Evolutionary conservation across 2,329 filamentous ascomycete species (phyloP).

Genomic region (Alternaria longipes): DNA sequence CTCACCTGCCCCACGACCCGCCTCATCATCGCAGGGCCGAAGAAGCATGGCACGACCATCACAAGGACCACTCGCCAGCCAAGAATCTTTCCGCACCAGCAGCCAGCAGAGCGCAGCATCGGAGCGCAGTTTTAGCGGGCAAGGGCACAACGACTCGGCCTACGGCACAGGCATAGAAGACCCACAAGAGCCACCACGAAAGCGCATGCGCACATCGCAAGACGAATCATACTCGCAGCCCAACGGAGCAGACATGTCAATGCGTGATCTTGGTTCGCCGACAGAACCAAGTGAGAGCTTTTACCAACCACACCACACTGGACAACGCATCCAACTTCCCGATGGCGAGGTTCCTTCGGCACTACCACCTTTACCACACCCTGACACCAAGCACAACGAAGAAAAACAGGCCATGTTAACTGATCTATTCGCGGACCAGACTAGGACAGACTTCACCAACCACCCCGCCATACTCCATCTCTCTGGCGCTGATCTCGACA

Average conservation of each 20-base stretch:
- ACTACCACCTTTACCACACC: slow-evolving; percentile 70
- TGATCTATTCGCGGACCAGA: slow-evolving; percentile 66
- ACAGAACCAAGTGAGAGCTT: slow-evolving; percentile 86
- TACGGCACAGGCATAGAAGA: slow-evolving; percentile 69
- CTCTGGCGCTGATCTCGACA: slow-evolving; percentile 82
- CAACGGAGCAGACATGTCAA: slow-evolving; percentile 64
- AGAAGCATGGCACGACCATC: slow-evolving; percentile 76
- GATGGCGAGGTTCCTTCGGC: slow-evolving; percentile 66
- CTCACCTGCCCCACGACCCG: slow-evolving; percentile 74
- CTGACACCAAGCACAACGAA: slow-evolving; percentile 71
- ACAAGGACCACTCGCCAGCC: slow-evolving; percentile 69
- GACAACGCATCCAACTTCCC: slow-evolving; percentile 57
- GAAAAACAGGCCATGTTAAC: slow-evolving; percentile 86
- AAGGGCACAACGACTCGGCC: slow-evolving; percentile 67
- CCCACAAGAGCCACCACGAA: slow-evolving; percentile 78
- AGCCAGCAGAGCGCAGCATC: slow-evolving; percentile 84
- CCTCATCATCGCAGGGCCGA: slow-evolving; percentile 70
- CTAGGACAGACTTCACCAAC: slow-evolving; percentile 73
- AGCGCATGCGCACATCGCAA: slow-evolving; percentile 68
- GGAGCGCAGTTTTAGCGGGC: slow-evolving; percentile 73
- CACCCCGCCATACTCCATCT: slow-evolving; percentile 81
- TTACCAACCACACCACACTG: slow-evolving; percentile 51
- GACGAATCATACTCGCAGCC: slow-evolving; percentile 52
- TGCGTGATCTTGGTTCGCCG: slow-evolving; percentile 69
- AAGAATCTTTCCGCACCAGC: slow-evolving; percentile 73